Evolutionary conservation across 768 basidiomycete genomes (phyloP).

Genomic region (Boletus vermiculosoides): DNA sequence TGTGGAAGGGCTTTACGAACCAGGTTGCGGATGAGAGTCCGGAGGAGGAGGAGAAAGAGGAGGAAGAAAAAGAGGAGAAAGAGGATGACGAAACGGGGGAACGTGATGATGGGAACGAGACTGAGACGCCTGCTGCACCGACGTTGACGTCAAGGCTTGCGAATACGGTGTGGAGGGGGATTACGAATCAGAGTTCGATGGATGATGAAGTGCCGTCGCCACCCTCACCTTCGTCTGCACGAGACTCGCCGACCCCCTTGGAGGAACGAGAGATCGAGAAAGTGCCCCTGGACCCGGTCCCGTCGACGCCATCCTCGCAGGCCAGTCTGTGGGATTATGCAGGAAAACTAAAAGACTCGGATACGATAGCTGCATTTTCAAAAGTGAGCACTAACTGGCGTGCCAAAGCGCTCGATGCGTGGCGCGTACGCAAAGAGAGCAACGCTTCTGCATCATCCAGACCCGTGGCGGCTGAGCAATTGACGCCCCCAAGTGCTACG

Average conservation of each 20-base stretch:
- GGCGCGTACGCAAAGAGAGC: conserved; percentile 25
- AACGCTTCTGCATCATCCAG: conserved; percentile 2
- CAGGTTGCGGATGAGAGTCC: conserved; percentile 39
- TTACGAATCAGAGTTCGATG: conserved; percentile 74
- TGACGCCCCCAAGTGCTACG: conserved; percentile 20
- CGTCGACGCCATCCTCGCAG: conserved; percentile 23
- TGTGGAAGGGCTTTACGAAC: conserved; percentile 70
- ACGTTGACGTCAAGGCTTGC: conserved; percentile 55
- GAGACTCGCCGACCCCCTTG: conserved; percentile 26
- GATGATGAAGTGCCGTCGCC: conserved; percentile 52
- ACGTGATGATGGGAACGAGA: conserved; percentile 44
- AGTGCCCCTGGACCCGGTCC: conserved; percentile 14
- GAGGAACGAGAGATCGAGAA: conserved; percentile 18
- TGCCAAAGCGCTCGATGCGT: conserved; percentile 49
- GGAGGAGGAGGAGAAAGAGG: conserved; percentile 35
- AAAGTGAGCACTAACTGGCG: conserved; percentile 78
- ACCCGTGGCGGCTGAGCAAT: conserved; percentile 1
- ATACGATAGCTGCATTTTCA: conserved; percentile 64
- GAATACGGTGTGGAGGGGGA: conserved; percentile 70
- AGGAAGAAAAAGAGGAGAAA: conserved; percentile 35
- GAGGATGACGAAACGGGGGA: conserved; percentile 27
- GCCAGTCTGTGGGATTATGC: conserved; percentile 67
- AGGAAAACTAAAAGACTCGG: conserved; percentile 70
- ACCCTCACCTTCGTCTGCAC: conserved; percentile 32
- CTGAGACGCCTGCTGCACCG: conserved; percentile 38